Base-by-base conservation (phyloP, 768 basidiomycete genomes). In the Floccularia luteovirens region DNA sequence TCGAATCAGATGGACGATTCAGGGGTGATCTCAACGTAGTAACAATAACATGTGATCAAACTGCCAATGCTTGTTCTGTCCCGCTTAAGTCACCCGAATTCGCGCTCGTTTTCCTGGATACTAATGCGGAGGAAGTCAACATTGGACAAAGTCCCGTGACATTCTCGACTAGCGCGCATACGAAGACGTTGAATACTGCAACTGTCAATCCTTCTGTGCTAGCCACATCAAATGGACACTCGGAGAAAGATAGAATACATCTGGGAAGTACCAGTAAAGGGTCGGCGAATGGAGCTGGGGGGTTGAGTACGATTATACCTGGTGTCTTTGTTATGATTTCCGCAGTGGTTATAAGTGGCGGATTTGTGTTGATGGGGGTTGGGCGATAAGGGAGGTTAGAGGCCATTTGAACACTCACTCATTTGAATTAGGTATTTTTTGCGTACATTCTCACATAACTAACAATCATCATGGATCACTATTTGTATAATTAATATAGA, bases 1-100 rank as follows among this genome's bases (percentile, higher is more conserved):
- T 82, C 48, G 61, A 66, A 33, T 78, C 77, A 0, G 85, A 90
- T 46, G 86, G 86, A 0, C 68, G 78, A 20, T 70, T 76, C 0
- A 54, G 63, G 31, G 82, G 82, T 28, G 48, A 57, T 1, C 58
- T 71, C 38, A 50, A 64, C 36, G 67, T 84, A 5, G 60, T 70
- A 31, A 79, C 71, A 0, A 63, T 86, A 22, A 41, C 57, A 5
- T 91, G 88, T 48, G 66, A 79, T 48, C 61, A 65, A 36, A 56
- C 55, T 8, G 59, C 61, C 24, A 64, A 69, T 45, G 61, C 67
- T 2, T 89, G 86, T 88, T 42, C 60, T 58, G n/a, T 79, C 87
- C 19, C 72, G 74, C 12, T 41, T 14, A 31, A 33, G 24, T 82
- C 83, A 0, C 86, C 88, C 0, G 72, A 71, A 21, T 75, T 75